phyloP scores from a whole-genome alignment of 2,329 filamentous ascomycete genomes.

The Chalaropsis thielavioides region DNA sequence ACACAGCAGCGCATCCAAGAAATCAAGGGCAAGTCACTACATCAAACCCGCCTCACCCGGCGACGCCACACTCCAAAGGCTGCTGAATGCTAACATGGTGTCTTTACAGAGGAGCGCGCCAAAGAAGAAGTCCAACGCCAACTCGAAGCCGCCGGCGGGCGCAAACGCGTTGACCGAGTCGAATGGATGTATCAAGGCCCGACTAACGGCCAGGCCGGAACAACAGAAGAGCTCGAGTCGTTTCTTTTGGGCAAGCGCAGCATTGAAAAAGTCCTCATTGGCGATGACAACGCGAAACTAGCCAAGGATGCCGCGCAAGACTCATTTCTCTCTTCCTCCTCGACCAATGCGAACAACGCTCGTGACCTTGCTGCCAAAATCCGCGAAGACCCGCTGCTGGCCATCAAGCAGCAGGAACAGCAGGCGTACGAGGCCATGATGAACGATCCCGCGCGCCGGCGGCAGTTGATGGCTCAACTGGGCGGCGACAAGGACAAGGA shows the following conservation, averaged over 20 bases:
- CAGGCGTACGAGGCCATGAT: constrained; percentile 66
- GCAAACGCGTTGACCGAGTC: constrained; percentile 65
- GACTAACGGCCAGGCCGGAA: constrained; percentile 58
- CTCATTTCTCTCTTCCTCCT: constrained; percentile 32
- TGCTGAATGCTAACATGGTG: background rate
- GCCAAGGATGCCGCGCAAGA: constrained; percentile 57
- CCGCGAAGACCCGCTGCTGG: constrained; percentile 76
- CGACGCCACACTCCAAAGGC: background rate
- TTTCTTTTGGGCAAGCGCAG: constrained; percentile 85
- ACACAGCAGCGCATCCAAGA: constrained; percentile 86
- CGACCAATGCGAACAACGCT: constrained; percentile 55
- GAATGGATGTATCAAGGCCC: constrained; percentile 98
- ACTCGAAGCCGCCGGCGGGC: constrained; percentile 76
- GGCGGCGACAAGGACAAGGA: constrained; percentile 36
- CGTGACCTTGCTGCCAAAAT: constrained; percentile 78
- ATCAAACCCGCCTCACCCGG: background rate
- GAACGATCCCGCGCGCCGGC: constrained; percentile 56
- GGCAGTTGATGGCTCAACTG: constrained; percentile 51
- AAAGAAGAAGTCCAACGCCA: constrained; percentile 84
- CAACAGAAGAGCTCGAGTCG: constrained; percentile 78
- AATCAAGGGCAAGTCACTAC: constrained; percentile 39
- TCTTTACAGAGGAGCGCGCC: constrained; percentile 56
- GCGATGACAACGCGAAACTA: constrained; percentile 64
- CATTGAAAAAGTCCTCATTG: constrained; percentile 70
- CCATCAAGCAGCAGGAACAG: constrained; percentile 87